Evolutionary conservation across 352 stramenopile species (phyloP).

Genomic region (Halophytophthora batemanensis): DNA sequence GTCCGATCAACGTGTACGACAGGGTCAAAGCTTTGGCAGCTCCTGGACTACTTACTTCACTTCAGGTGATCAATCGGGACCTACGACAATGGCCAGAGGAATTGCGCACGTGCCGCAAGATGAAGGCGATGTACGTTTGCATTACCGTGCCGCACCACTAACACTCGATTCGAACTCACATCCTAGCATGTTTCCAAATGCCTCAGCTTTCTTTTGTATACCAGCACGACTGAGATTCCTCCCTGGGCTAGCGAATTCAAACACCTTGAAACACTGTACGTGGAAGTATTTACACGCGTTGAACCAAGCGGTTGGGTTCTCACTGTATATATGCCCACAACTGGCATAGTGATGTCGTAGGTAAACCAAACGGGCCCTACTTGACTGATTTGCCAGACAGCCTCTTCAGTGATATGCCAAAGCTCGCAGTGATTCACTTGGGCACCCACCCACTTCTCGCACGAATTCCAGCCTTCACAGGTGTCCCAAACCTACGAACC

Average conservation of each 20-base stretch:
- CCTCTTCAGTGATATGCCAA: slow-evolving; percentile 13
- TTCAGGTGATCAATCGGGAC: slow-evolving; percentile 26
- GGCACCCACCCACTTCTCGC: slow-evolving; percentile 3
- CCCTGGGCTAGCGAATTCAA: slow-evolving; percentile 7
- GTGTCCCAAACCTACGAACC: slow-evolving; percentile 10
- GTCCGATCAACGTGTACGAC: slow-evolving; percentile 6
- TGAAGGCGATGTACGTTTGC: slow-evolving; percentile 19
- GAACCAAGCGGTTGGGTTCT: too few relatives aligned
- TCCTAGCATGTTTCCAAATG: neutral
- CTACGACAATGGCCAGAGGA: slow-evolving; percentile 11
- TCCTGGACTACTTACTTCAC: slow-evolving; percentile 11
- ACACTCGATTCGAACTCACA: neutral
- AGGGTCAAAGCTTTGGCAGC: slow-evolving; percentile 11
- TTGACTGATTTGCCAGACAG: slow-evolving; percentile 3
- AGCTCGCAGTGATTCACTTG: slow-evolving; percentile 10
- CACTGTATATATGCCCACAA: too few relatives aligned
- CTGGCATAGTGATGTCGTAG: slow-evolving; percentile 8
- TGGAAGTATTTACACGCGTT: neutral
- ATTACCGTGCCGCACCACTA: neutral
- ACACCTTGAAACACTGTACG: slow-evolving; percentile 19
- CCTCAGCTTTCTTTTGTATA: slow-evolving; percentile 16
- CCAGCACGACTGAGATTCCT: slow-evolving; percentile 10
- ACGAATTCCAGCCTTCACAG: slow-evolving; percentile 2
- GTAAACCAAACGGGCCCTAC: slow-evolving; percentile 7
- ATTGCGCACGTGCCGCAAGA: slow-evolving; percentile 6